A percentile compares a stretch with the other conserved stretches of the same genome.
Conservation (phyloP, 441 rosid species). For the Aleurites moluccanus region DNA sequence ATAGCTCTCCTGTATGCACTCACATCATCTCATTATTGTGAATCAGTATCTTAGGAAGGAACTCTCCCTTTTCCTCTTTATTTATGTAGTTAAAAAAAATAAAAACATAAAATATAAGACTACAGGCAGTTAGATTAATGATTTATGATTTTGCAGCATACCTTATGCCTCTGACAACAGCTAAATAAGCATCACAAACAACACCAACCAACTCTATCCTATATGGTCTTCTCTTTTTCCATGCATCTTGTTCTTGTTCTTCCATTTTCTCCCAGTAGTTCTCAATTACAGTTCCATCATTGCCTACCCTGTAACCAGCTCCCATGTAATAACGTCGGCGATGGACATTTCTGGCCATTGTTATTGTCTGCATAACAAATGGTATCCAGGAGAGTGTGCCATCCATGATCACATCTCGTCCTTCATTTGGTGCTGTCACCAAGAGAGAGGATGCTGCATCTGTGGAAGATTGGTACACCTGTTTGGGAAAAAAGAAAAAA, state of each 20-base stretch:
- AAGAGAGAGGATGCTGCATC: constrained; percentile 96
- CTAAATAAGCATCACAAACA: constrained; percentile 91
- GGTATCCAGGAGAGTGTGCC: constrained; percentile 99
- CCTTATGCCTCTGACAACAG: constrained; percentile 95
- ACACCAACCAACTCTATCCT: constrained; percentile 96
- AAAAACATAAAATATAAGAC: neutral
- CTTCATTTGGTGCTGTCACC: constrained; percentile 95
- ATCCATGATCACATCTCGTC: constrained; percentile 93
- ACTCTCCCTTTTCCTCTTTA: neutral
- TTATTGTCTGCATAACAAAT: constrained; percentile 92
- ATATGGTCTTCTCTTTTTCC: constrained; percentile 74
- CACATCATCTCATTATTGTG: neutral
- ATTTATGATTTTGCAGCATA: constrained; percentile 26
- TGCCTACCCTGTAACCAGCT: constrained; percentile 65
- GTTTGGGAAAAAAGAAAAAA: constrained; percentile 12
- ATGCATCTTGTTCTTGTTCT: constrained; percentile 64
- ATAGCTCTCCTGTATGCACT: constrained; percentile 76
- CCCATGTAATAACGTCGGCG: constrained; percentile 95
- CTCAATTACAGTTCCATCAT: constrained; percentile 69
- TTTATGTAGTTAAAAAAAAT: neutral
- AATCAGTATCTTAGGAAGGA: constrained; percentile 20
- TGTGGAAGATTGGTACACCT: constrained; percentile 98
- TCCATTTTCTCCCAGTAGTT: constrained; percentile 87
- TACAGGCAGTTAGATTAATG: neutral
- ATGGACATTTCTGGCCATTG: constrained; percentile 95